Conservation (phyloP, 2,329 filamentous ascomycete species). For the Orbilia ellipsospora region DNA sequence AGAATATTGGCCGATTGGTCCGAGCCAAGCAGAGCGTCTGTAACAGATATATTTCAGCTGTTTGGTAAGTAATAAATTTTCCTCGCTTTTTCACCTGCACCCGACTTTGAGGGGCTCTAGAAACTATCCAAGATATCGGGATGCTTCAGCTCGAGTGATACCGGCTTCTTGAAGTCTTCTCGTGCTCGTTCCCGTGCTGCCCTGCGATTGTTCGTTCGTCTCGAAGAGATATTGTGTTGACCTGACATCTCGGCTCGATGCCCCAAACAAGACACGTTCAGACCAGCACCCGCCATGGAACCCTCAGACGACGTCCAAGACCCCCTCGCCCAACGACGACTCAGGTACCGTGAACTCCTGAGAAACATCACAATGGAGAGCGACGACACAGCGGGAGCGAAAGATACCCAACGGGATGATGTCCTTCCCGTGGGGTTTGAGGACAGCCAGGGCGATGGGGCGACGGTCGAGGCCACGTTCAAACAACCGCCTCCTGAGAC, state of each 20-base stretch:
- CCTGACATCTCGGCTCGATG: constrained; percentile 46
- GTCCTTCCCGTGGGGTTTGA: constrained; percentile 38
- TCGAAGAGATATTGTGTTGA: constrained; percentile 28
- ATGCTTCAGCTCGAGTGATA: too few relatives aligned
- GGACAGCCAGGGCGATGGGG: constrained; percentile 20
- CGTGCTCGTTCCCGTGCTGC: too few relatives aligned
- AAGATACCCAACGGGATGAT: not conserved
- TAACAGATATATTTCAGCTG: too few relatives aligned
- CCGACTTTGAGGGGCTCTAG: too few relatives aligned
- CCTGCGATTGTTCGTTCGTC: constrained; percentile 1
- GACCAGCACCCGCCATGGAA: constrained; percentile 10
- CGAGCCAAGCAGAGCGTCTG: too few relatives aligned
- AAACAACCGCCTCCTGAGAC: constrained; percentile 79
- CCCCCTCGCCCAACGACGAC: constrained; percentile 14
- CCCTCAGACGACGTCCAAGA: not conserved
- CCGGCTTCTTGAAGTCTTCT: too few relatives aligned
- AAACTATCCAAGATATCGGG: too few relatives aligned
- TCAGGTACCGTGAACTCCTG: constrained; percentile 31
- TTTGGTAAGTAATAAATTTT: too few relatives aligned
- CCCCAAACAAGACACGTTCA: constrained; percentile 19
- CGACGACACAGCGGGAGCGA: constrained; percentile 2
- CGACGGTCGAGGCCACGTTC: constrained; percentile 25
- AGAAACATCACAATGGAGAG: constrained; percentile 43
- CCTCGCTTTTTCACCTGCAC: too few relatives aligned
- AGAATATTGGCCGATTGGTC: constrained; percentile 51